Evolutionary conservation across 306 rosid species (phyloP), one percentile per base, ranked within the genome.

Genomic region (Betula pendula): DNA sequence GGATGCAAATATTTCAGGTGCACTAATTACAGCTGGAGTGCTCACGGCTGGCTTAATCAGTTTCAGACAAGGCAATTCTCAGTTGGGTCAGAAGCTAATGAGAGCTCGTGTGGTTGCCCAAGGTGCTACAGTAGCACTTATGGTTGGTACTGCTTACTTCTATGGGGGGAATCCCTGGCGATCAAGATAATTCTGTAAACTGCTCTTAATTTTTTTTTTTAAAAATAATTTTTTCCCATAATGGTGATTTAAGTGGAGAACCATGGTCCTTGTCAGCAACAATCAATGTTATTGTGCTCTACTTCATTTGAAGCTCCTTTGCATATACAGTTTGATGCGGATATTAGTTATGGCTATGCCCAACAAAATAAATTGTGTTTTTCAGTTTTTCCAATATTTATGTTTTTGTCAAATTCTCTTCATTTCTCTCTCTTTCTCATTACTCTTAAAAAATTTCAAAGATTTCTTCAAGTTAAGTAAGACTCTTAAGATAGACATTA

Each of bases 51-150:
- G 98, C 73, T 83, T 93, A 53, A 86, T 93, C 58, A 93, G 97
- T 78, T 93, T 93, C 85, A 84, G 92, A 78, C 88, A 31, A 84
- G 98, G 98, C 17, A 93, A 93, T 81, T 93, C 98, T 73, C 88
- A 87, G 48, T 66, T 89, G 81, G 98, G 98, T 44, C 98, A 93
- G 92, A 79, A 79, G 85, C 84, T 93, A 77, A 93, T 93, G 98
- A 87, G 98, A 85, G 97, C 96, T 81, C 97, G 98, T 67, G 98
- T 93, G 73, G 93, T 89, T 50, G 93, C 77, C 55, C 98, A 93
- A 78, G 98, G 97, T 77, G 96, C 91, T 52, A 93, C 98, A 0
- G 98, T 91, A 29, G 98, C 92, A 0, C 96, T 93, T 69, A 91
- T 93, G 98, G 97, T 91, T 67, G 98, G 97, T 77, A 88, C 93